Evolutionary conservation across 202 grass and related monocot genomes (phyloP).

Genomic region (Carex arenaria): DNA sequence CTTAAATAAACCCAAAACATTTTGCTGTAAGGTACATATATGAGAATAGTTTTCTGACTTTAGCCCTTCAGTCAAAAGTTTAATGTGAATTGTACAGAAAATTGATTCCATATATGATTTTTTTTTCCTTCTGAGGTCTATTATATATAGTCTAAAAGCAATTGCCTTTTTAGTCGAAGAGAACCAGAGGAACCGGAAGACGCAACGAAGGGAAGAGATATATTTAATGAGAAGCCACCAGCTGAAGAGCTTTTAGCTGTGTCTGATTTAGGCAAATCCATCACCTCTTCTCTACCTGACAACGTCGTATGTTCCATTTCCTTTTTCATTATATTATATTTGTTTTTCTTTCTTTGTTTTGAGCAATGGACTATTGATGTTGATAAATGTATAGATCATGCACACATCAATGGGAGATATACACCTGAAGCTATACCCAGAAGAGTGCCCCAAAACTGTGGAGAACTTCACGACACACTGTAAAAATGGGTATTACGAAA

Average conservation of each 20-base stretch:
- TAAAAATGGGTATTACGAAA: slow-evolving; percentile 93
- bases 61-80: slow-evolving; percentile 6
- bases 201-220: slow-evolving; percentile 95
- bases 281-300: slow-evolving; percentile 88
- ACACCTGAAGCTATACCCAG: slow-evolving; percentile 90
- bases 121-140: slow-evolving; percentile 9
- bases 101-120: background rate
- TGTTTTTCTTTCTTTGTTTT: slow-evolving; percentile 9
- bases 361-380: background rate
- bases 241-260: slow-evolving; percentile 93
- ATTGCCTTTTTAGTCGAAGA: slow-evolving; percentile 52
- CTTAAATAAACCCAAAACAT: background rate
- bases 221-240: slow-evolving; percentile 96
- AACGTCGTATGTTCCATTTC: slow-evolving; percentile 53
- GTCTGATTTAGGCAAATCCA: slow-evolving; percentile 88
- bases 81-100: background rate
- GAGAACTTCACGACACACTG: slow-evolving; percentile 99
- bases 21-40: background rate
- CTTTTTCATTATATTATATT: background rate
- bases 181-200: slow-evolving; percentile 98
- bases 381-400: slow-evolving; percentile 40
- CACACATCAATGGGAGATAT: slow-evolving; percentile 97
- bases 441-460: slow-evolving; percentile 99
- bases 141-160: background rate
- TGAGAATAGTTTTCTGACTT: background rate